These are phyloP conservation scores for Fusarium buxicola DNA, from an alignment of 2,329 filamentous ascomycete genomes.

Conservation along the genomic window DNA sequence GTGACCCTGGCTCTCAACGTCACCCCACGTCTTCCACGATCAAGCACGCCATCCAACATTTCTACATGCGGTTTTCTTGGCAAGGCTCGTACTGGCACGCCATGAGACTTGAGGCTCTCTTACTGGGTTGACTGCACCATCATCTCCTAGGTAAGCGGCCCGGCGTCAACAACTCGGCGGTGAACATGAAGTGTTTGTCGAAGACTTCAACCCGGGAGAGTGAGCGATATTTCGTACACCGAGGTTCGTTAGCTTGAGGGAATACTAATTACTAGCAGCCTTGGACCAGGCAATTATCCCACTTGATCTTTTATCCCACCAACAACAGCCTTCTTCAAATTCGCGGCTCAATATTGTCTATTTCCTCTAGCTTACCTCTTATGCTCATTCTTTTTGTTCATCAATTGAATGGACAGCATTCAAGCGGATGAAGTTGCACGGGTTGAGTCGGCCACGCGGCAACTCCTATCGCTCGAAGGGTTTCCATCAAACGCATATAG, in stretches of 20 bases:
- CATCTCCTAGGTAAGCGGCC: background rate
- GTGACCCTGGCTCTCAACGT: slow-evolving; percentile 3
- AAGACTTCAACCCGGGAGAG: background rate
- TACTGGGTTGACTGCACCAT: background rate
- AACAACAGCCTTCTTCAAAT: too few relatives aligned
- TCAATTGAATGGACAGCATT: too few relatives aligned
- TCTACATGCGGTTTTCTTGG: background rate
- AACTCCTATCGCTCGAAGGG: too few relatives aligned
- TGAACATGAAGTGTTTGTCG: background rate
- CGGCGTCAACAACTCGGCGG: too few relatives aligned
- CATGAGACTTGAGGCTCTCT: background rate
- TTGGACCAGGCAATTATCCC: background rate
- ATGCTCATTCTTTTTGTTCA: too few relatives aligned
- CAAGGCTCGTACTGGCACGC: background rate
- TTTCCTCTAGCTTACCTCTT: too few relatives aligned
- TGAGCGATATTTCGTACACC: background rate
- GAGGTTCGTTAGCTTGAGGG: background rate
- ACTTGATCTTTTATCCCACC: background rate
- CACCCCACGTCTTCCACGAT: background rate
- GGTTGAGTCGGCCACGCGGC: background rate
- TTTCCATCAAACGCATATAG: too few relatives aligned
- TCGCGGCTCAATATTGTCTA: too few relatives aligned
- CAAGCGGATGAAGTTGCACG: too few relatives aligned
- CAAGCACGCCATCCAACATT: slow-evolving; percentile 2
- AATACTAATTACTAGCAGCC: background rate